These are phyloP conservation scores for Phytophthora megakarya DNA, from an alignment of 352 stramenopile genomes.

Conservation along the genomic window DNA sequence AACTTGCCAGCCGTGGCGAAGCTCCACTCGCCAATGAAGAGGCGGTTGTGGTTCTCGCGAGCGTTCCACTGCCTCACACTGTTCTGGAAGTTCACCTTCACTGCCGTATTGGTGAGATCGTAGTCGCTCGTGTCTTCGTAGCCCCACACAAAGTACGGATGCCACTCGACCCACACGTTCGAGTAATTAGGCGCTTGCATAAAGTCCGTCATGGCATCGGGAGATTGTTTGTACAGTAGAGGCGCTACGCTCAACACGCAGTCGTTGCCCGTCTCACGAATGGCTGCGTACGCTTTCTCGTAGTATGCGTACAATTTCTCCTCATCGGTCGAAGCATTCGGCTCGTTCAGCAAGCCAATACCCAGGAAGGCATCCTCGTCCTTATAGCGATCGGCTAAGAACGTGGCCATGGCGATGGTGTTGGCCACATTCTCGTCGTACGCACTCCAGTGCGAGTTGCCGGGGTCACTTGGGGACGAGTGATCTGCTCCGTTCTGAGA, in stretches of 20 bases:
- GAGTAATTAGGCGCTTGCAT: constrained; percentile 48
- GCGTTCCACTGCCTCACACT: constrained; percentile 50
- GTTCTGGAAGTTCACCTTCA: constrained; percentile 50
- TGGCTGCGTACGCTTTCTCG: constrained; percentile 60
- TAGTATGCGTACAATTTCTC: constrained; percentile 75
- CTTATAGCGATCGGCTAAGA: constrained; percentile 68
- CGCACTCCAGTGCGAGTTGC: constrained; percentile 50
- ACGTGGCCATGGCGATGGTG: constrained; percentile 50
- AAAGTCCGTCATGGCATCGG: constrained; percentile 53
- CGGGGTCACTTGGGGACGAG: constrained; percentile 51
- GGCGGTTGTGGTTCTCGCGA: constrained; percentile 38
- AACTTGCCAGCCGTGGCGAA: constrained; percentile 62
- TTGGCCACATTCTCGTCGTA: constrained; percentile 66
- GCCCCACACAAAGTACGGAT: constrained; percentile 84
- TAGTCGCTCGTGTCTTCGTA: constrained; percentile 58
- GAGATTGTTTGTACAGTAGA: constrained; percentile 57
- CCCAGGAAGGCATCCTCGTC: constrained; percentile 68
- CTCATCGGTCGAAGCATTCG: constrained; percentile 46
- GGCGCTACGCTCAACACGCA: constrained; percentile 66
- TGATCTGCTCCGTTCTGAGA: constrained; percentile 84
- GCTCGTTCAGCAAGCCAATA: constrained; percentile 74
- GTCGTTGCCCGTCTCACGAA: constrained; percentile 62
- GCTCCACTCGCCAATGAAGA: constrained; percentile 58
- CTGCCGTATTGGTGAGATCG: constrained; percentile 48
- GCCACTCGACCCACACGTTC: constrained; percentile 86